Percentiles rank a stretch among this genome's conserved stretches.
These are phyloP conservation scores for Triadica sebifera DNA, from an alignment of 345 rosid species.

Conservation along the genomic window DNA sequence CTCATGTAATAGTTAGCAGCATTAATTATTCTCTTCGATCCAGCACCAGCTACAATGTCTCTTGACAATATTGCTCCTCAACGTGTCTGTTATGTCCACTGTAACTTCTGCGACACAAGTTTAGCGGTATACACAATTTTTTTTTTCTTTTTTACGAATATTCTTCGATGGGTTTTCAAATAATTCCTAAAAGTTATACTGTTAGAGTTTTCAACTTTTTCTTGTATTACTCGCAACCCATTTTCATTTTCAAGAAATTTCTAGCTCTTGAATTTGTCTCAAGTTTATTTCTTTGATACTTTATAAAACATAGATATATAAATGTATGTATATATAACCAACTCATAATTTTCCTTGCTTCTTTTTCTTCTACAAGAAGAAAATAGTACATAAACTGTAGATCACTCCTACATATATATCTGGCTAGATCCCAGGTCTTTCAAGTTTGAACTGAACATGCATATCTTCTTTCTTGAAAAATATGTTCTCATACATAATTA, in stretches of 20 bases:
- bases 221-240: neutral
- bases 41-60: conserved; percentile 42
- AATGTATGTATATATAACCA: too few species aligned
- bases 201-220: too few species aligned
- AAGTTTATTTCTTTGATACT: neutral
- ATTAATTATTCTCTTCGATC: neutral
- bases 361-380: neutral
- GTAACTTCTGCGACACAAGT: conserved; percentile 95
- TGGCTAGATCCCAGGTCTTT: neutral
- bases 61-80: conserved; percentile 55
- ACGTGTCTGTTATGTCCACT: conserved; percentile 81
- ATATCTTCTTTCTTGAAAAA: neutral
- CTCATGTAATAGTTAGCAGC: neutral
- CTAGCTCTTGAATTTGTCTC: too few species aligned
- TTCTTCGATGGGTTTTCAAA: neutral
- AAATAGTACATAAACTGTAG: too few species aligned
- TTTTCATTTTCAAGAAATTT: too few species aligned
- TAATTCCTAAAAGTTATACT: neutral
- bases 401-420: neutral
- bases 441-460: neutral
- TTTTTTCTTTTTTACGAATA: too few species aligned
- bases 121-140: conserved; percentile 58
- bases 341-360: neutral
- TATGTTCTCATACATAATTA: neutral
- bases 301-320: too few species aligned